phyloP scores from a whole-genome alignment of 495 filamentous ascomycete species.

The Daldinia loculata region DNA sequence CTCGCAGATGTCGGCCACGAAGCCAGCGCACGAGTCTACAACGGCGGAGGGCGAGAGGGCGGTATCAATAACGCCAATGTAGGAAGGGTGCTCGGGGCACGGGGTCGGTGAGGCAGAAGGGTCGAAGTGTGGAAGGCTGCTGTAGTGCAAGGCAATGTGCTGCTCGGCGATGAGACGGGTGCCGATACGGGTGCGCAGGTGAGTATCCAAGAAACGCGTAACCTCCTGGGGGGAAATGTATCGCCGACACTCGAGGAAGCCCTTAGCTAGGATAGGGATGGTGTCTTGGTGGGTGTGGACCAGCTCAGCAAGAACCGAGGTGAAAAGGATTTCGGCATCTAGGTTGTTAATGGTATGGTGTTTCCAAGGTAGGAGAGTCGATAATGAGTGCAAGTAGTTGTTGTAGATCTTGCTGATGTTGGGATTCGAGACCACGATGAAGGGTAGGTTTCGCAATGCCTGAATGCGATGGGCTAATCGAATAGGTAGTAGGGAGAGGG shows the following conservation, averaged over 20 bases:
- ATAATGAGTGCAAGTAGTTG: constrained; percentile 92
- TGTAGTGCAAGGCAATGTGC: constrained; percentile 91
- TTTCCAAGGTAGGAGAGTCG: constrained; percentile 84
- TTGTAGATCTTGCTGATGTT: constrained; percentile 91
- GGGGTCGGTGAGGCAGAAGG: constrained; percentile 53
- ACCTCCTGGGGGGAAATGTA: constrained; percentile 84
- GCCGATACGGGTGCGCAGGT: constrained; percentile 91
- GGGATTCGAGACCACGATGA: constrained; percentile 95
- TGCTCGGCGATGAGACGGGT: constrained; percentile 95
- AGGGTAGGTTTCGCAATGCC: constrained; percentile 89
- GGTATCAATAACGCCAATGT: constrained; percentile 98
- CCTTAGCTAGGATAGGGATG: constrained; percentile 88
- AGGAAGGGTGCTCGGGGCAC: constrained; percentile 67
- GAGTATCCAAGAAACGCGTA: constrained; percentile 90
- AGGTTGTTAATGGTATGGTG: constrained; percentile 77
- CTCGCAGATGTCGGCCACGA: constrained; percentile 96
- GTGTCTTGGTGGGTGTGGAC: constrained; percentile 94
- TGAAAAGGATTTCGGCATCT: constrained; percentile 89
- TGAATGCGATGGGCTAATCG: constrained; percentile 95
- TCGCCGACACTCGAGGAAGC: constrained; percentile 88
- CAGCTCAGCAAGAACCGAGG: constrained; percentile 88
- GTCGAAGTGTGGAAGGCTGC: constrained; percentile 73
- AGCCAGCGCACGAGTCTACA: constrained; percentile 81
- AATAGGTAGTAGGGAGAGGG: constrained; percentile 87
- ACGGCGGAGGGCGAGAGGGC: constrained; percentile 81